phyloP scores from a whole-genome alignment of 139 green algal species.

The Chlamydomonas sp. region DNA sequence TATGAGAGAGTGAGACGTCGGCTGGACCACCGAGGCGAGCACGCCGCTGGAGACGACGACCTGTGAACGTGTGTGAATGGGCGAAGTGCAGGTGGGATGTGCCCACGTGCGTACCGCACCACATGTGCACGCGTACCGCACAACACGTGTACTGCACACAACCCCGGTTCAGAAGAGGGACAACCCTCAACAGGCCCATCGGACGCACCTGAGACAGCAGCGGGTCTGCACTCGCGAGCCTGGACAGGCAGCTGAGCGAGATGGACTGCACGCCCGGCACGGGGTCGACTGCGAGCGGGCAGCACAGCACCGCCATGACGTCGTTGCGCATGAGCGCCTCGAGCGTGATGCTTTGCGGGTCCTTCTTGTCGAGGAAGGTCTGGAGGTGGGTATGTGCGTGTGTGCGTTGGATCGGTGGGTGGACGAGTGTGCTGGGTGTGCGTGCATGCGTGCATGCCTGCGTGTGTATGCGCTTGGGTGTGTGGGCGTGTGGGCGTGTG shows the following conservation, averaged over 20 bases:
- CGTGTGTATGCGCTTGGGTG: too few species aligned
- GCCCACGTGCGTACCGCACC: too few species aligned
- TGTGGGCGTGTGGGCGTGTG: too few species aligned
- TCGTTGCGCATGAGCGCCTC: constrained; percentile 44
- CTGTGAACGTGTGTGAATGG: too few species aligned
- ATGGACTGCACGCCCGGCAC: constrained; percentile 38
- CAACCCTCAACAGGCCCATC: too few species aligned
- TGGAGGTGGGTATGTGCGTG: constrained; percentile 1
- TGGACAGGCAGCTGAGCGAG: constrained; percentile 23
- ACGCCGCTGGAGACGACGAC: neutral
- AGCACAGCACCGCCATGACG: constrained; percentile 35
- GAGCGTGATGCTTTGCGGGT: constrained; percentile 25
- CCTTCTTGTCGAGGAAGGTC: constrained; percentile 27
- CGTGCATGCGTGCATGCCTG: neutral
- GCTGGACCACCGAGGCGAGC: neutral
- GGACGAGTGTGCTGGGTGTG: neutral
- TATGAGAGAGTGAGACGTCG: too few species aligned
- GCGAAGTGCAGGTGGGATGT: too few species aligned
- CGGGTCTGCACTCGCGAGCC: constrained; percentile 27
- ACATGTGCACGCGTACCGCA: too few species aligned
- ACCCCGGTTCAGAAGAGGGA: neutral
- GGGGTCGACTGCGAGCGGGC: constrained; percentile 31
- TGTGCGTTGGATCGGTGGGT: neutral
- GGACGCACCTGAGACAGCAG: constrained; percentile 25
- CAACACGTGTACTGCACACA: too few species aligned